Conservation (phyloP, 192 early-diverging fungal genomes). For the Entomortierella beljakovae region DNA sequence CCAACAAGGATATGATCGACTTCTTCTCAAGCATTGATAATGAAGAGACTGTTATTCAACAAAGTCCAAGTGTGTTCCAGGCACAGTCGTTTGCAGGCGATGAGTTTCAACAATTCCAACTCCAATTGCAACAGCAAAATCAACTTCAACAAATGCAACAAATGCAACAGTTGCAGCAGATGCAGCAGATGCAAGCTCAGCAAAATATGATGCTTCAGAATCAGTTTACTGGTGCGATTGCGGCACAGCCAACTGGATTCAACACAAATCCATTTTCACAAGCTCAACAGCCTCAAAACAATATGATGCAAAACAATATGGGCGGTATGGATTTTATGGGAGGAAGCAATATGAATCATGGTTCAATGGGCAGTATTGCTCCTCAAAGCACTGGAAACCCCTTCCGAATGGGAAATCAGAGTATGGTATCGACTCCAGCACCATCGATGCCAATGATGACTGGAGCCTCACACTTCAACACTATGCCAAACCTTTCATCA, state of each 20-base stretch:
- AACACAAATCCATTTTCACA: conserved; percentile 57
- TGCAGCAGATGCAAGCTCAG: conserved; percentile 37
- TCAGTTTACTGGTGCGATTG: conserved; percentile 36
- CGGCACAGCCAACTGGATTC: conserved; percentile 21
- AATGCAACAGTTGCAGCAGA: conserved; percentile 49
- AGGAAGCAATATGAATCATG: conserved; percentile 8
- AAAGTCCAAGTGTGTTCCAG: conserved; percentile 38
- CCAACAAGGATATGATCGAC: conserved; percentile 57
- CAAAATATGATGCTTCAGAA: conserved; percentile 49
- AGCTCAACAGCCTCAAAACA: conserved; percentile 8
- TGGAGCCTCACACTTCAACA: conserved; percentile 26
- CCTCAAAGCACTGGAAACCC: conserved; percentile 53
- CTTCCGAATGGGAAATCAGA: conserved; percentile 22
- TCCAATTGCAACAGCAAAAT: conserved; percentile 44
- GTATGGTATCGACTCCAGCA: conserved; percentile 12
- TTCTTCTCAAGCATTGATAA: conserved; percentile 59
- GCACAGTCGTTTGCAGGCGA: conserved; percentile 26
- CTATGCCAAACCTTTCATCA: conserved; percentile 39
- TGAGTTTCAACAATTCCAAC: conserved; percentile 53
- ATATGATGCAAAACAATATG: conserved; percentile 7
- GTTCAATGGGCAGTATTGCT: conserved; percentile 16
- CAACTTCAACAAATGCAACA: conserved; percentile 36
- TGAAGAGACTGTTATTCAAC: conserved; percentile 52
- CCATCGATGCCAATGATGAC: conserved; percentile 46
- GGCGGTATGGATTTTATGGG: conserved; percentile 23